Evolutionary conservation across 257 asterid species (phyloP).

Genomic region (Solanum habrochaites): DNA sequence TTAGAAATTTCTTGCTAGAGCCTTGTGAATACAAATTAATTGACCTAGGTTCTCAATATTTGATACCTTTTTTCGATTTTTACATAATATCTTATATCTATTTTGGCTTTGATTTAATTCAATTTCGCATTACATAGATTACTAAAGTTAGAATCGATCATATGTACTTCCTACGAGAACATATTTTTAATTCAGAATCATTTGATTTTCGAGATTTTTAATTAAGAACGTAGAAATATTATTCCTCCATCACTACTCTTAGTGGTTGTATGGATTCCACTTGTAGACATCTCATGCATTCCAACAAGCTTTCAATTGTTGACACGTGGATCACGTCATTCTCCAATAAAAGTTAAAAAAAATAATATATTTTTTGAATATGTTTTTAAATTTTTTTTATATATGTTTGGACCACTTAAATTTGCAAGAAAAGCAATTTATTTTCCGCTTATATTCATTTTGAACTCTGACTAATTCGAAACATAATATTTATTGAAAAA

Average conservation of each 20-base stretch:
- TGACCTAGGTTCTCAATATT: neutral
- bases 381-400: neutral
- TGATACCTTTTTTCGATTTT: fast-evolving
- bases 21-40: neutral
- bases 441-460: neutral
- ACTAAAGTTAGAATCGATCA: neutral
- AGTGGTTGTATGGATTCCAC: neutral
- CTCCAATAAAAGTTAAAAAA: neutral
- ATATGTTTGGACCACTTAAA: neutral
- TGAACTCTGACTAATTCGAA: neutral
- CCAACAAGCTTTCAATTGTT: neutral
- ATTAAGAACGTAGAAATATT: neutral
- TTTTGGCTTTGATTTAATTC: neutral
- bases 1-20: too few species aligned
- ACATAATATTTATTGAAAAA: neutral
- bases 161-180: fast-evolving
- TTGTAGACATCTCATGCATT: neutral
- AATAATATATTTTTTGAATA: neutral
- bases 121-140: neutral
- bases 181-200: neutral
- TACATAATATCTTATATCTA: neutral
- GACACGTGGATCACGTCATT: neutral
- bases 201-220: neutral
- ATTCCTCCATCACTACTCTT: neutral
- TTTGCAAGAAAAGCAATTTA: neutral